Base-by-base conservation (phyloP, 495 filamentous ascomycete genomes). In the Gamarada debralockiae region DNA sequence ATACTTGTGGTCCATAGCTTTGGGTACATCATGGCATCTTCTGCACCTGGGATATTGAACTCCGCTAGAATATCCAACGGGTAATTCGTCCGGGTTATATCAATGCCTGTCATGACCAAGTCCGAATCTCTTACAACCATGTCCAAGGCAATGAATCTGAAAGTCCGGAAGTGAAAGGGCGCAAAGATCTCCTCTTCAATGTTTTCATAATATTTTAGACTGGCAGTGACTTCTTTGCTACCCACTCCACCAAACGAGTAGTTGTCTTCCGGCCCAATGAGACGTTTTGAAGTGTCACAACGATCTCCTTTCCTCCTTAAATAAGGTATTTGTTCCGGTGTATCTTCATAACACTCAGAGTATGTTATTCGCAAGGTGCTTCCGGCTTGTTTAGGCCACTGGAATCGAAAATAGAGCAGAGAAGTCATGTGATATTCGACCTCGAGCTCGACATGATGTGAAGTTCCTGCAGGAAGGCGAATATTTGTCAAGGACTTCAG, bases 111-210 rank as follows among this genome's bases (percentile, higher is more conserved):
- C 18, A 25, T 14, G 6, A 13, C 22, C 8, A 25, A 29, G 8
- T 48, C 27, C 14, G 21, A 14, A 27, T n/a, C 13, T 48, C 12
- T 56, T 1, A 61, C 55, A 3, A 49, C 58, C 25, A 71, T 61
- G 22, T 68, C 55, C 18, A 69, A 20, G 15, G 57, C 41, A 10
- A 71, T 2, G 2, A 68, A 51, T n/a, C 68, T 62, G 46, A 71
- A 70, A 1, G 67, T 71, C n/a, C 68, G 60, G 38, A 71, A 71
- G 64, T 67, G 69, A 45, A 71, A 71, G 17, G 68, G 68, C 20
- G 67, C 62, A 43, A 70, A 70, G 23, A 31, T 34, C 23, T 53
- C 41, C 18, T 53, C 24, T 5, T 7, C 24, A 3, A 15, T 21
- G 4, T 23, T 36, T 8, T 50, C 13, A 14, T 38, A 50, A 12